Percentiles rank a stretch among this genome's conserved stretches.
phyloP scores from a whole-genome alignment of 257 asterid genomes.

The Nicotiana sylvestris region DNA sequence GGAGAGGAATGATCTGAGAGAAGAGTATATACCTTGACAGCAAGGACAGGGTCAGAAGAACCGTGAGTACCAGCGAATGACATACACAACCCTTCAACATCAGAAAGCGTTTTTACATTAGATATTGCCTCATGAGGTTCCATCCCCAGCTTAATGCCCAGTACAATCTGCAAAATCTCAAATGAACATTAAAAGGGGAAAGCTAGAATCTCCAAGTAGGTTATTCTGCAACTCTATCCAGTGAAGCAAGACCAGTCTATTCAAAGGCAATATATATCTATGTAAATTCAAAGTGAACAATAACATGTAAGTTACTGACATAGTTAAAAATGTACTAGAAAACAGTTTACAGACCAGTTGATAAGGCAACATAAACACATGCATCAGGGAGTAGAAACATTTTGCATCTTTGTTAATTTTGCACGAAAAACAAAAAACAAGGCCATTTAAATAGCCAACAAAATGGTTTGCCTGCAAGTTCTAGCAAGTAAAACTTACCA shows the following conservation, averaged over 20 bases:
- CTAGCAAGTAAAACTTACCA: background rate
- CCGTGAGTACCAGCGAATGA: conserved; percentile 61
- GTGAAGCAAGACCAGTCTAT: background rate
- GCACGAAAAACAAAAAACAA: background rate
- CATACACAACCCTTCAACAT: conserved; percentile 79
- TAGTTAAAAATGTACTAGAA: background rate
- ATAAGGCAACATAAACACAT: background rate
- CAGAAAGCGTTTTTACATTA: conserved; percentile 77
- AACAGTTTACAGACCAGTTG: background rate
- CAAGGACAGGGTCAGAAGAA: conserved; percentile 80
- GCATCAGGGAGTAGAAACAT: background rate
- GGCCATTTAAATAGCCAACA: background rate
- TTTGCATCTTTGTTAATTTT: background rate
- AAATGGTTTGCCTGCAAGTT: background rate
- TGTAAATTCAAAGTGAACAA: background rate
- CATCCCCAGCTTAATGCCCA: conserved; percentile 83
- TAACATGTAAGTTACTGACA: background rate
- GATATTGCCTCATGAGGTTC: conserved; percentile 64
- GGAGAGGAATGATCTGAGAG: background rate
- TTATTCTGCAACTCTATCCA: background rate
- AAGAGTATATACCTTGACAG: conserved; percentile 56
- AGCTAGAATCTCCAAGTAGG: background rate
- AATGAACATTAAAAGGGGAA: background rate
- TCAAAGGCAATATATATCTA: background rate
- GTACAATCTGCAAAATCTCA: conserved; percentile 55